Conservation (phyloP, 202 grass and related monocot genomes). For the Carex arenaria region DNA sequence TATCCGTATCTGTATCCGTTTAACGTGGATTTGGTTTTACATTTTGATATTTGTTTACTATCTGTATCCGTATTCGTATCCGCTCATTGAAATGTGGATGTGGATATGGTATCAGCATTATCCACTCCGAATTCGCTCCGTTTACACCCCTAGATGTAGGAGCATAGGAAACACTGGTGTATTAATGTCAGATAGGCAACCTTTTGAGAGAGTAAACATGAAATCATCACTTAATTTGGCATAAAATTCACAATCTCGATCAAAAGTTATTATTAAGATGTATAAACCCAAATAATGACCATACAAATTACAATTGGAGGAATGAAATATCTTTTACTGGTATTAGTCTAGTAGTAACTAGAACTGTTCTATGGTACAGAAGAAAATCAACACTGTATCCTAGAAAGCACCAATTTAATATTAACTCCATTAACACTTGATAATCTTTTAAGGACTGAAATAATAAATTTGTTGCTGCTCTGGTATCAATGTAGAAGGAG, state of each 20-base stretch:
- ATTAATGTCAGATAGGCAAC: background rate
- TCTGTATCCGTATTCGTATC: no score
- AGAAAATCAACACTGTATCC: background rate
- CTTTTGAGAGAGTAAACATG: background rate
- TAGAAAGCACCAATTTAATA: background rate
- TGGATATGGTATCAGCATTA: no score
- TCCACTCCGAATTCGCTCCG: no score
- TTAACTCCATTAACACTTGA: background rate
- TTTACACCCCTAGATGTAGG: no score
- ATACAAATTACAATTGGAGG: background rate
- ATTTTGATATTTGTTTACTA: no score
- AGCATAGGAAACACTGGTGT: background rate
- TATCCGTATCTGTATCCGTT: no score
- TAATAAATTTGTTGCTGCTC: slow-evolving; percentile 7
- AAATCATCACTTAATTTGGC: background rate
- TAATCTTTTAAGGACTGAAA: background rate
- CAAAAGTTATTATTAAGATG: background rate
- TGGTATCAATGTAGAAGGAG: slow-evolving; percentile 36
- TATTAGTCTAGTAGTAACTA: background rate
- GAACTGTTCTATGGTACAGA: background rate
- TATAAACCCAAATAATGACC: background rate
- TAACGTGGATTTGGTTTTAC: no score
- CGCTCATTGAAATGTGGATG: no score
- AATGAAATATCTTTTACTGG: background rate
- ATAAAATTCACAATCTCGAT: background rate